Percentiles rank a stretch among this genome's conserved stretches.
phyloP scores from a whole-genome alignment of 2,329 filamentous ascomycete genomes.

The Penicillium rolfsii region DNA sequence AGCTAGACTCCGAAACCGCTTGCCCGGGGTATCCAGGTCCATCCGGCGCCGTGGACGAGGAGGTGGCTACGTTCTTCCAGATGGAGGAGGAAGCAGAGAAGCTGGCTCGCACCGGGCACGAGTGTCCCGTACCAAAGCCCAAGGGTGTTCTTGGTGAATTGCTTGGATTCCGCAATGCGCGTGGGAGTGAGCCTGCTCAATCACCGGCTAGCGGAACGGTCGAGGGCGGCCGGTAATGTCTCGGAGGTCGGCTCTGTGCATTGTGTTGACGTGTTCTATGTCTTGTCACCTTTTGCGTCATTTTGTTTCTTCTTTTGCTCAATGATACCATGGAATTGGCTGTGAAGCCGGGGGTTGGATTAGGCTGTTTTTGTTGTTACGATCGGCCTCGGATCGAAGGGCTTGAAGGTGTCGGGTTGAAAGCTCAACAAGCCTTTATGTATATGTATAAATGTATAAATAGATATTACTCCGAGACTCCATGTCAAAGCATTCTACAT shows the following conservation, averaged over 20 bases:
- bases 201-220: constrained; percentile 21
- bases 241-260: constrained; percentile 3
- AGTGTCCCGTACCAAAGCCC: constrained; percentile 93
- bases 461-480: constrained; percentile 1
- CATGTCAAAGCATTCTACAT: neutral
- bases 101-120: constrained; percentile 58
- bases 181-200: constrained; percentile 21
- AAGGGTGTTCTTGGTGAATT: constrained; percentile 75
- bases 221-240: constrained; percentile 21
- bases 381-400: constrained; percentile 12
- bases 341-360: constrained; percentile 11
- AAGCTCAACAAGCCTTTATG: constrained; percentile 14
- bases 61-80: constrained; percentile 50
- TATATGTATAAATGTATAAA: constrained; percentile 29
- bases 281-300: constrained; percentile 7
- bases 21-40: constrained; percentile 21
- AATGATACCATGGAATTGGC: constrained; percentile 33
- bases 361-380: constrained; percentile 6
- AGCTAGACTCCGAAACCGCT: constrained; percentile 23
- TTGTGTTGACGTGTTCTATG: neutral
- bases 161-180: constrained; percentile 65
- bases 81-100: constrained; percentile 46
- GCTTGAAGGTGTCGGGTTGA: constrained; percentile 11
- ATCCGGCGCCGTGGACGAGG: constrained; percentile 37
- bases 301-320: constrained; percentile 24